These are phyloP conservation scores for Cryphonectria naterciae DNA, from an alignment of 2,329 filamentous ascomycete genomes.

Conservation along the genomic window DNA sequence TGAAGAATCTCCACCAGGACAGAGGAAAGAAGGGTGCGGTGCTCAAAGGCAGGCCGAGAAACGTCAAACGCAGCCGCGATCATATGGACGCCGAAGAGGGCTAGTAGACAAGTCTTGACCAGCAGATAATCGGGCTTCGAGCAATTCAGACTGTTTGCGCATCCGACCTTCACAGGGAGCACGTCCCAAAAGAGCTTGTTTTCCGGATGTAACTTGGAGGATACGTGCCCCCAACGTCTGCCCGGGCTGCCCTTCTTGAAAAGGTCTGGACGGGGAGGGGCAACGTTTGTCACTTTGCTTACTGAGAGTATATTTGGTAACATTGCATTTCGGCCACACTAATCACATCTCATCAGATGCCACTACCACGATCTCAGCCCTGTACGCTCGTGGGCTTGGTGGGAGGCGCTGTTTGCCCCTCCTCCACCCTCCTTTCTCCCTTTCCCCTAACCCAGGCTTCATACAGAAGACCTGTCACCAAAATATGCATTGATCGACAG, in stretches of 20 bases:
- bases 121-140: background rate
- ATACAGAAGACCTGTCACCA: background rate
- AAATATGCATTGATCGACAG: background rate
- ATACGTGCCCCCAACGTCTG: background rate
- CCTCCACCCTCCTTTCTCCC: background rate
- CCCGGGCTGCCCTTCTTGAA: background rate
- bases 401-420: background rate
- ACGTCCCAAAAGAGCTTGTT: background rate
- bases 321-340: background rate
- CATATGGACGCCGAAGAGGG: constrained; percentile 80
- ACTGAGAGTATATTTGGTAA: background rate
- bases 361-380: background rate
- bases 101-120: constrained; percentile 40
- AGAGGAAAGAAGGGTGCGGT: constrained; percentile 59
- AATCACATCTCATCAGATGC: background rate
- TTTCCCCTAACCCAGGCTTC: background rate
- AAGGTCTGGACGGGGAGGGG: background rate
- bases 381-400: background rate
- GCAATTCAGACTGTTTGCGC: background rate
- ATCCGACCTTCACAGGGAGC: background rate
- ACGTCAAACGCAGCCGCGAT: constrained; percentile 52
- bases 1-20: constrained; percentile 79
- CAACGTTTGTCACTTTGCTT: background rate
- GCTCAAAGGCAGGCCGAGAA: constrained; percentile 50
- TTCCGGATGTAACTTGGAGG: background rate